These are phyloP conservation scores for Metschnikowia lochheadii DNA, from an alignment of 805 yeast genomes.

Conservation along the genomic window DNA sequence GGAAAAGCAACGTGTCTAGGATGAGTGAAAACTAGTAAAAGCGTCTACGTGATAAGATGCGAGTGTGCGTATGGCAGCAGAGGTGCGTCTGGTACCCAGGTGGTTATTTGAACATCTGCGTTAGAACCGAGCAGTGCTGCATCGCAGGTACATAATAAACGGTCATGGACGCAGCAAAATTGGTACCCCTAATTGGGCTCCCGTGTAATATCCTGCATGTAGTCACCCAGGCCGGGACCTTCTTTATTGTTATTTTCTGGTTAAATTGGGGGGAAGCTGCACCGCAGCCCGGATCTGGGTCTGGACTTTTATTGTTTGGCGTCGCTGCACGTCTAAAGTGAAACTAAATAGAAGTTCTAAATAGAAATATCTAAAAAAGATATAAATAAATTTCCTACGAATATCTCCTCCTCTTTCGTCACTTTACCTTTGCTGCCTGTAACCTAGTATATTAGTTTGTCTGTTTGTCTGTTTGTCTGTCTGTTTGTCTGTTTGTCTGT, in stretches of 20 bases:
- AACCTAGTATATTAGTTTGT: too few species aligned
- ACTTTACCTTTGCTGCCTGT: too few species aligned
- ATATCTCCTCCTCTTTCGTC: too few species aligned
- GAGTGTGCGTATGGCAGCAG: not conserved
- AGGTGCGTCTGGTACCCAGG: slow-evolving; percentile 4
- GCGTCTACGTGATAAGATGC: slow-evolving; percentile 2
- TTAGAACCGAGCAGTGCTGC: slow-evolving; percentile 1
- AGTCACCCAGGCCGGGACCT: not conserved
- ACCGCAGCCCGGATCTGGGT: not conserved
- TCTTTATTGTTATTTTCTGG: not conserved
- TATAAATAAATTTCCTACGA: too few species aligned
- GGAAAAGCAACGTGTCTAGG: not conserved
- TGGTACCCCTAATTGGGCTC: not conserved
- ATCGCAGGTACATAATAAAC: not conserved
- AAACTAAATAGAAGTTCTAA: not conserved
- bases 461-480: too few species aligned
- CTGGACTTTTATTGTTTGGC: not conserved
- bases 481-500: too few species aligned
- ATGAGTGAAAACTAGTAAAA: not conserved
- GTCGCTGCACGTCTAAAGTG: not conserved
- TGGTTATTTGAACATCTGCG: not conserved
- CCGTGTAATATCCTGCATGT: not conserved
- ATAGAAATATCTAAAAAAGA: too few species aligned
- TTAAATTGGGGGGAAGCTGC: not conserved
- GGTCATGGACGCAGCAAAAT: not conserved